Evolutionary conservation across 1,284 basidiomycete genomes (phyloP), one percentile per base, ranked within the genome.

Genomic region (Naganishia sp.): DNA sequence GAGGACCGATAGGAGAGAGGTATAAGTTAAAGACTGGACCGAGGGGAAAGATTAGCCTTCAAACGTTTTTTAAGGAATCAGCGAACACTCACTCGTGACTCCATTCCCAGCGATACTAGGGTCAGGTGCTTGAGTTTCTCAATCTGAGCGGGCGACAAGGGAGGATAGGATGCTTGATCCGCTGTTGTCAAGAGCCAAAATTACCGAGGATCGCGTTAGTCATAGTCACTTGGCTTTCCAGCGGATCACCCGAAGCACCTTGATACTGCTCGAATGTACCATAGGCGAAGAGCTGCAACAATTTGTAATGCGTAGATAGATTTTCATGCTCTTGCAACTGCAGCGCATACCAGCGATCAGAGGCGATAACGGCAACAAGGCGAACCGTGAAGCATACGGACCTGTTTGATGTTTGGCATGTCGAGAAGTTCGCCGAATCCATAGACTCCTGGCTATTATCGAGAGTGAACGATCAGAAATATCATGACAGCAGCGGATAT

Each of bases 121-220:
- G 93, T 90, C 6, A 99, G 86, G 72, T 95, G 92, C 79, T 91
- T 93, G 18, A 99, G 85, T 78, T 99, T 99, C 36, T 83, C 86
- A 3, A 85, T 83, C 73, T 97, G 93, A 0, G 86, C 84, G 2
- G 82, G 76, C 59, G 86, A 88, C 49, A 98, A 80, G 0, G 86
- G 73, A 0, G 93, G 92, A 39, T 88, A 82, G 0, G 80, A 67
- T 63, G 86, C 83, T 74, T 87, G 85, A 77, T 87, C 82, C 69
- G 84, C 88, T 92, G 77, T n/a, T 36, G 28, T 7, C 6, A 2
- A 43, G 28, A 36, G 15, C 11, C 43, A n/a, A 16, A 36, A 25
- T 43, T 33, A 15, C 36, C 9, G 48, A 5, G 16, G 16, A 55
- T 36, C 39, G 21, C 23, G 25, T 49, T 15, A 49, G 18, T 10